Conservation (phyloP, 2,329 filamentous ascomycete genomes). For the Elsinoe fawcettii region DNA sequence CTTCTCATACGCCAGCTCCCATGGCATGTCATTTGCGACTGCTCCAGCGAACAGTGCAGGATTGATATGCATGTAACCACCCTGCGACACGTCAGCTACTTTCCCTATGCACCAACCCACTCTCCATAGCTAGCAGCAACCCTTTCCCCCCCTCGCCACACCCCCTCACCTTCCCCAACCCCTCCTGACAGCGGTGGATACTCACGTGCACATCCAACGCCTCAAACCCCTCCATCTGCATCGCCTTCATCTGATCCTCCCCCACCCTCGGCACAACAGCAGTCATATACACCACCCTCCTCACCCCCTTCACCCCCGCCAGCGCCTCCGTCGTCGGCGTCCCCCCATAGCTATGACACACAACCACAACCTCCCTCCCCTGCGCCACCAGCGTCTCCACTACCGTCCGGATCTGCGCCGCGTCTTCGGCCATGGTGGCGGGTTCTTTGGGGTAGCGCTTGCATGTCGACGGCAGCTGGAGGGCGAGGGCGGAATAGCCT, state of each 20-base stretch:
- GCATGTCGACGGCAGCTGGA: not conserved
- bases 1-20: constrained; percentile 16
- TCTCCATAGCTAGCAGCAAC: too few relatives aligned
- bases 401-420: not conserved
- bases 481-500: not conserved
- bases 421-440: not conserved
- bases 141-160: not conserved
- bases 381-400: not conserved
- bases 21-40: not conserved
- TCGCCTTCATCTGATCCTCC: not conserved
- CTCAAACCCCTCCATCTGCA: not conserved
- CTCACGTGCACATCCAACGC: not conserved
- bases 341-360: not conserved
- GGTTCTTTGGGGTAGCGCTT: not conserved
- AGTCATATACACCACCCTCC: not conserved
- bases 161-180: not conserved
- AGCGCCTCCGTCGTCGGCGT: not conserved
- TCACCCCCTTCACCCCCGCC: not conserved
- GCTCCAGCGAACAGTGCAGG: not conserved
- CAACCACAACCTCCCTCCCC: not conserved
- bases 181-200: not conserved
- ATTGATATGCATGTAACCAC: not conserved
- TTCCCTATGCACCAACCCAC: too few relatives aligned
- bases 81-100: not conserved
- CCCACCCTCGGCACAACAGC: not conserved